Conservation (phyloP, 129 eudicot species). For the Rutidosis leptorrhynchoides region DNA sequence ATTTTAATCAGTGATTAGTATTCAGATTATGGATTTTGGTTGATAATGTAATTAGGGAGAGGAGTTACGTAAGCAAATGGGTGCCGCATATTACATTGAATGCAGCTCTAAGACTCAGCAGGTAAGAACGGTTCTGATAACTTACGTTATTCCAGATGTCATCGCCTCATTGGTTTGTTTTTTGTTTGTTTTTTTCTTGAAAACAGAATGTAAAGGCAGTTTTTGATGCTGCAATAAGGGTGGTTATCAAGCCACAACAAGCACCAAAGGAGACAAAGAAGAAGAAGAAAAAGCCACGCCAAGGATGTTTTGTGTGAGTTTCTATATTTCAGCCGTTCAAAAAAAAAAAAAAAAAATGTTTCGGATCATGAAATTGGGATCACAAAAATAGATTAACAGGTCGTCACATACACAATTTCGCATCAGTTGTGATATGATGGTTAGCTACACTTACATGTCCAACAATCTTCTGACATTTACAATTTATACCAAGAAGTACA, state of each 20-base stretch:
- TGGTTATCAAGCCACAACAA: constrained; percentile 92
- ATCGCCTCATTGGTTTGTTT: neutral
- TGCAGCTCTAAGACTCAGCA: constrained; percentile 99
- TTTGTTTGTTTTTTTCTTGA: constrained; percentile 11
- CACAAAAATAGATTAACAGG: neutral
- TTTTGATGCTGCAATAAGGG: constrained; percentile 90
- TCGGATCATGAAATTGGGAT: neutral
- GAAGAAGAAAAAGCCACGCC: constrained; percentile 81
- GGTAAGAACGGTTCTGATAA: constrained; percentile 36
- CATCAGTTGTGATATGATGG: neutral
- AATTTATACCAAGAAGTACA: neutral
- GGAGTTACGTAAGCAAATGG: constrained; percentile 90
- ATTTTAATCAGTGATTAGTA: constrained; percentile 6
- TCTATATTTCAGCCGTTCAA: no score
- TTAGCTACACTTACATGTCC: neutral
- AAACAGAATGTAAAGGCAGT: constrained; percentile 89
- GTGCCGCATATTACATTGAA: constrained; percentile 80
- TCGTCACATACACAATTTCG: neutral
- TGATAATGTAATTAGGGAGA: constrained; percentile 61
- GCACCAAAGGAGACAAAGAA: constrained; percentile 77
- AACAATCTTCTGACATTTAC: neutral
- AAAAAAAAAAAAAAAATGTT: no score
- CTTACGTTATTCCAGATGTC: constrained; percentile 5
- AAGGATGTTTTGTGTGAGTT: constrained; percentile 78
- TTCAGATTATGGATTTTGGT: neutral